phyloP scores from a whole-genome alignment of 2,329 filamentous ascomycete genomes.

The Diaporthe aspalathi region DNA sequence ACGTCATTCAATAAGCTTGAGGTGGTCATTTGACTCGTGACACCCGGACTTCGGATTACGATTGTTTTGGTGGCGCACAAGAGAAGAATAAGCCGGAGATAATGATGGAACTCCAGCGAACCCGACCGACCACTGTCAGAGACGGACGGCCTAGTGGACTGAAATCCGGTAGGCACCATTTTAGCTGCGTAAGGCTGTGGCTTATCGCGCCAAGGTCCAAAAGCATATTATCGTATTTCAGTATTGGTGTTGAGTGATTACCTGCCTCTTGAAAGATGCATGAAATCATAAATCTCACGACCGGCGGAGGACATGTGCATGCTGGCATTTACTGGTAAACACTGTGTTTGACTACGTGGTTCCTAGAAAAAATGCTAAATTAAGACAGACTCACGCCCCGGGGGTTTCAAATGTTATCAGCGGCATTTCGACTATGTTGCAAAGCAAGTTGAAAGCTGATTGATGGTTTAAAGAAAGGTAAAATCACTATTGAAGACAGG shows the following conservation, averaged over 20 bases:
- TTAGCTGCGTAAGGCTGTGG: constrained; percentile 1
- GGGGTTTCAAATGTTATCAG: too few relatives aligned
- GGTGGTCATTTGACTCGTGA: background rate
- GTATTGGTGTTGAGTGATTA: too few relatives aligned
- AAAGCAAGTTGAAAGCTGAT: background rate
- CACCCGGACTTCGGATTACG: constrained; percentile 5
- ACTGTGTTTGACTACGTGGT: background rate
- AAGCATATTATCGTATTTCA: background rate
- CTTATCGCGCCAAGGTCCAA: constrained; percentile 48
- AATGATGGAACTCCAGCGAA: background rate
- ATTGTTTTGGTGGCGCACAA: background rate
- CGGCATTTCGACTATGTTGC: background rate
- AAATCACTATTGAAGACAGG: background rate
- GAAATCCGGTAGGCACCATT: constrained; percentile 20
- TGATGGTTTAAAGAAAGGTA: background rate
- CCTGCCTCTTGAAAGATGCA: background rate
- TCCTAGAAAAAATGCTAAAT: background rate
- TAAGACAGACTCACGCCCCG: too few relatives aligned
- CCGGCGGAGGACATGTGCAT: background rate
- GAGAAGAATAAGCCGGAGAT: constrained; percentile 10
- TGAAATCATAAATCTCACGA: background rate
- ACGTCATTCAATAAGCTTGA: constrained; percentile 3
- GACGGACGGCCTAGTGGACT: background rate
- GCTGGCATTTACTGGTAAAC: too few relatives aligned
- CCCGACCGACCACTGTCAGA: background rate